A percentile compares a stretch with the other conserved stretches of the same genome.
phyloP scores from a whole-genome alignment of 2,329 filamentous ascomycete species.

The Monosporascus sp. region DNA sequence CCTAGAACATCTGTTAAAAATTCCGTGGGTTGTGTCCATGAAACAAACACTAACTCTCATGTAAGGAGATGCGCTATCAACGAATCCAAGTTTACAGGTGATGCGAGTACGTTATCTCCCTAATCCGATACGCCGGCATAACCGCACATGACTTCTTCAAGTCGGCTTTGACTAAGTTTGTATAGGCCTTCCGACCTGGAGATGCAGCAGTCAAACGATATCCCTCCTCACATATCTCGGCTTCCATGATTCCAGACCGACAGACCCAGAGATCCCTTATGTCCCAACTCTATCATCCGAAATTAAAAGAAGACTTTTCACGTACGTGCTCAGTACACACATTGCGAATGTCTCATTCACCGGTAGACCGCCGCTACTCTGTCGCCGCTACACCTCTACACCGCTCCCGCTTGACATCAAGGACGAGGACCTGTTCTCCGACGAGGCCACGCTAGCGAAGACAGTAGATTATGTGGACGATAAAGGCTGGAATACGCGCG shows the following conservation, averaged over 20 bases:
- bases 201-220: slow-evolving; percentile 18
- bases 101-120: slow-evolving; percentile 17
- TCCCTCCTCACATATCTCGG: slow-evolving; percentile 41
- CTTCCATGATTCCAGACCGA: slow-evolving; percentile 37
- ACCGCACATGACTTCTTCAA: slow-evolving; percentile 4
- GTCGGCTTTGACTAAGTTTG: slow-evolving; percentile 2
- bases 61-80: slow-evolving; percentile 9
- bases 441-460: slow-evolving; percentile 20
- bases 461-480: slow-evolving; percentile 25
- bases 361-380: slow-evolving; percentile 35
- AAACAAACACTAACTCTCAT: background rate
- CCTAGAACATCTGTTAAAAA: too few species aligned
- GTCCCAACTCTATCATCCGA: slow-evolving; percentile 17
- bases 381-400: slow-evolving; percentile 31
- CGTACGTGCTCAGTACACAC: slow-evolving; percentile 28
- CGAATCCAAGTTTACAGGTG: slow-evolving; percentile 17
- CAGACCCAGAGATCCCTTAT: slow-evolving; percentile 22
- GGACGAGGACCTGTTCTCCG: slow-evolving; percentile 30
- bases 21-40: too few species aligned
- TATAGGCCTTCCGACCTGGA: slow-evolving; percentile 23
- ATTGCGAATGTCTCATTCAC: slow-evolving; percentile 36
- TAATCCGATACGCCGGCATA: background rate
- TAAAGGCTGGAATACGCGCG: slow-evolving; percentile 33
- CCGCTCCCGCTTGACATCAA: slow-evolving; percentile 34
- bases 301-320: slow-evolving; percentile 26